These are phyloP conservation scores for Oryza coarctata DNA, from an alignment of 176 grass and related monocot species.

Conservation along the genomic window DNA sequence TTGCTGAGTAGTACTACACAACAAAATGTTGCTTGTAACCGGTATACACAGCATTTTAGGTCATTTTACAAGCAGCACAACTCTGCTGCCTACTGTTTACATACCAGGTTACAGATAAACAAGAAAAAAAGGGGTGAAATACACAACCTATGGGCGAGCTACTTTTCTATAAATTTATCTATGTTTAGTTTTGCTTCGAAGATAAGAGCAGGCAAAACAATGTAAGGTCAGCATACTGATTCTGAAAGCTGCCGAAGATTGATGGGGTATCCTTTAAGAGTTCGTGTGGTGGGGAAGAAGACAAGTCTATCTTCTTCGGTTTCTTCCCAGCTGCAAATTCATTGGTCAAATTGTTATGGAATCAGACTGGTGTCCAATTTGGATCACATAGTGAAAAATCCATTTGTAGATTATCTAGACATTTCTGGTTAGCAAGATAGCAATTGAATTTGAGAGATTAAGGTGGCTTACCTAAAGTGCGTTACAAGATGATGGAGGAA, in stretches of 20 bases:
- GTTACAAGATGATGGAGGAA: slow-evolving; percentile 85
- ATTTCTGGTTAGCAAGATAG: neutral
- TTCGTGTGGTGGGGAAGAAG: slow-evolving; percentile 90
- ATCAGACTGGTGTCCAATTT: neutral
- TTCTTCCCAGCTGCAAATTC: slow-evolving; percentile 76
- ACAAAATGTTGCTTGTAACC: slow-evolving; percentile 32
- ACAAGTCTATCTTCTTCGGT: slow-evolving; percentile 75
- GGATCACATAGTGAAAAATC: neutral
- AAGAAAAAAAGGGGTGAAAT: neutral
- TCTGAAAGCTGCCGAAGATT: slow-evolving; percentile 41
- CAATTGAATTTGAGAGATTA: neutral
- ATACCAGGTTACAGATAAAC: slow-evolving; percentile 23
- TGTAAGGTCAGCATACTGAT: slow-evolving; percentile 1
- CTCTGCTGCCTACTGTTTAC: neutral
- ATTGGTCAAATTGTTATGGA: slow-evolving; percentile 26
- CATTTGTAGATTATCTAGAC: neutral
- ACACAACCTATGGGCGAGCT: slow-evolving; percentile 1
- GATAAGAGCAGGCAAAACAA: neutral
- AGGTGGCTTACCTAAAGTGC: slow-evolving; percentile 59
- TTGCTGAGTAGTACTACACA: neutral
- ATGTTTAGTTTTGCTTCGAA: slow-evolving; percentile 13
- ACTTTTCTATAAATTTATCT: slow-evolving; percentile 20
- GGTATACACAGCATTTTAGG: neutral
- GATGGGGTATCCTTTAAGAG: slow-evolving; percentile 87
- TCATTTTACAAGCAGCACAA: slow-evolving; percentile 37